phyloP scores from a whole-genome alignment of 345 rosid species.

The Pugionium cornutum region DNA sequence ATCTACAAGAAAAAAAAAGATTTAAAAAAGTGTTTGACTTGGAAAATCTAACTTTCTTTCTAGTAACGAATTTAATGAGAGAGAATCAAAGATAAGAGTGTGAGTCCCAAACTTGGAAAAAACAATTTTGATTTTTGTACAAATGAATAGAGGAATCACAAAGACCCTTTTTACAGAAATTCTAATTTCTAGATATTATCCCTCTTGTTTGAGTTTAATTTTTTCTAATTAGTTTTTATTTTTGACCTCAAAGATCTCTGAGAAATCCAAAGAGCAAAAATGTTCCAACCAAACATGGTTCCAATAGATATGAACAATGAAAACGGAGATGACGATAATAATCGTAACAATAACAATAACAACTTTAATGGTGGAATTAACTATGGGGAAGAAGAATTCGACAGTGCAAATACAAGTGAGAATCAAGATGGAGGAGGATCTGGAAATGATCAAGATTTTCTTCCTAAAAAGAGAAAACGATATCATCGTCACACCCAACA shows the following conservation, averaged over 20 bases:
- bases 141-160: too few species aligned
- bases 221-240: not conserved
- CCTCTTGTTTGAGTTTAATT: not conserved
- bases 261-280: not conserved
- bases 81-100: not conserved
- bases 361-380: not conserved
- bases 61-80: slow-evolving; percentile 1
- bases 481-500: slow-evolving; percentile 85
- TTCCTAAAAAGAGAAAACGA: slow-evolving; percentile 60
- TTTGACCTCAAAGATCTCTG: too few species aligned
- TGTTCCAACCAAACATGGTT: slow-evolving; percentile 20
- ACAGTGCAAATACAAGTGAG: slow-evolving; percentile 56
- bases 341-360: slow-evolving; percentile 1
- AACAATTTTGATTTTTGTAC: too few species aligned
- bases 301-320: slow-evolving; percentile 5
- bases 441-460: slow-evolving; percentile 60
- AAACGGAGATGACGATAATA: slow-evolving; percentile 1
- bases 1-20: not conserved
- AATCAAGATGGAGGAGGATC: slow-evolving; percentile 61
- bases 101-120: not conserved
- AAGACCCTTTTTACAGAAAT: not conserved
- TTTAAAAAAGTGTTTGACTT: slow-evolving; percentile 20
- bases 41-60: slow-evolving; percentile 17
- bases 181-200: slow-evolving; percentile 5
- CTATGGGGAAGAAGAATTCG: not conserved